phyloP scores from a whole-genome alignment of 139 green algal genomes.

The Microglena sp. region DNA sequence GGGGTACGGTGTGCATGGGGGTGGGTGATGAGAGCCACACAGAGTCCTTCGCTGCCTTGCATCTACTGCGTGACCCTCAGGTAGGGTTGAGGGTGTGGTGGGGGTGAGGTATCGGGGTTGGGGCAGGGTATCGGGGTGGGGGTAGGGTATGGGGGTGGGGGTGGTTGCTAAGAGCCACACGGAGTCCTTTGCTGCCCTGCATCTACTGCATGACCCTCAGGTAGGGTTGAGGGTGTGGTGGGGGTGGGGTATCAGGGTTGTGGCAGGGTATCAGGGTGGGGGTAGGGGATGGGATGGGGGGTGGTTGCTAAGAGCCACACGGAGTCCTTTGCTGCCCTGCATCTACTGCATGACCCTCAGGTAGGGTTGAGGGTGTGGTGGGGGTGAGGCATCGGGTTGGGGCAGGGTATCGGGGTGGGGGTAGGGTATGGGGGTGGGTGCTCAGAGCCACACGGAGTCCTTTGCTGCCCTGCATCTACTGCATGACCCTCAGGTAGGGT shows the following conservation, averaged over 20 bases:
- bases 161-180: constrained; percentile 2
- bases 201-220: constrained; percentile 23
- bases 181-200: neutral
- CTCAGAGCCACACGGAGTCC: neutral
- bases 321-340: neutral
- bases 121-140: no score
- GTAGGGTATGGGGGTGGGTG: no score
- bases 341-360: constrained; percentile 23
- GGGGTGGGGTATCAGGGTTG: no score
- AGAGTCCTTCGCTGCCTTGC: constrained; percentile 85
- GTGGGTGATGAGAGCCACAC: constrained; percentile 8
- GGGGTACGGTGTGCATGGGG: no score
- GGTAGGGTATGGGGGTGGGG: no score
- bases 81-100: neutral
- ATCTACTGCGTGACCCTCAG: constrained; percentile 94
- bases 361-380: neutral
- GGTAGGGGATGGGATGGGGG: no score
- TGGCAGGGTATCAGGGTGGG: no score
- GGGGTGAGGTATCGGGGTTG: no score
- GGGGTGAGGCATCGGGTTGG: no score
- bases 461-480: neutral
- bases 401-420: no score
- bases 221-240: neutral
- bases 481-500: neutral
- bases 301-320: constrained; percentile 2